Percentiles rank a stretch among this genome's conserved stretches.
These are phyloP conservation scores for Brassica nigra DNA, from an alignment of 345 rosid genomes.

Conservation along the genomic window DNA sequence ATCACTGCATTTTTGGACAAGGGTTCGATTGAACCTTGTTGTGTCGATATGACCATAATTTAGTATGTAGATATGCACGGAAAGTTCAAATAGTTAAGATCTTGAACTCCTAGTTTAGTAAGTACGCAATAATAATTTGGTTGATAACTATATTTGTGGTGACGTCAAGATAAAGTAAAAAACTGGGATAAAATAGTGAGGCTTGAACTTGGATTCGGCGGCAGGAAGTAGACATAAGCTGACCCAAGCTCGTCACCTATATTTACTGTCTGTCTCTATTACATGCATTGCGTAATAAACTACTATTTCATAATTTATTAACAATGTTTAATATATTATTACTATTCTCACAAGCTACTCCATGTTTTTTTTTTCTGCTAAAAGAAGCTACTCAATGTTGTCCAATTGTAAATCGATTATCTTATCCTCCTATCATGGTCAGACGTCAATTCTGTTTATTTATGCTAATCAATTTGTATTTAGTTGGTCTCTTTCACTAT, in stretches of 20 bases:
- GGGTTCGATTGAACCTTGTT: not conserved
- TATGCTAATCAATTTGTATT: not conserved
- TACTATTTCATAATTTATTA: not conserved
- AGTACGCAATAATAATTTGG: not conserved
- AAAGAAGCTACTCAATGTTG: slow-evolving; percentile 19
- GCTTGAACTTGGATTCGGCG: slow-evolving; percentile 36
- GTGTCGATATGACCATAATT: not conserved
- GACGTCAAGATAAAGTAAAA: slow-evolving; percentile 23
- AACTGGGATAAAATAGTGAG: slow-evolving; percentile 11
- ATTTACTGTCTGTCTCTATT: slow-evolving; percentile 36
- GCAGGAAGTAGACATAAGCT: slow-evolving; percentile 42
- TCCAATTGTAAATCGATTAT: not conserved
- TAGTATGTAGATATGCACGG: not conserved
- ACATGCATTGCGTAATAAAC: slow-evolving; percentile 33
- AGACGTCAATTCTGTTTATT: not conserved
- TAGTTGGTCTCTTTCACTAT: not conserved
- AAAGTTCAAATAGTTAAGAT: not conserved
- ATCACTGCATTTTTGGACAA: not conserved
- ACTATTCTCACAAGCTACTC: slow-evolving; percentile 24
- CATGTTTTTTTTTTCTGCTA: no score
- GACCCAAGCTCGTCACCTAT: slow-evolving; percentile 30
- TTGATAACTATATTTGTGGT: not conserved
- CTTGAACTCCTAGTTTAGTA: not conserved
- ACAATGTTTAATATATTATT: not conserved
- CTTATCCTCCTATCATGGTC: slow-evolving; percentile 19